These are phyloP conservation scores for Paecilomyces variotii DNA, from an alignment of 2,329 filamentous ascomycete species.

Conservation along the genomic window DNA sequence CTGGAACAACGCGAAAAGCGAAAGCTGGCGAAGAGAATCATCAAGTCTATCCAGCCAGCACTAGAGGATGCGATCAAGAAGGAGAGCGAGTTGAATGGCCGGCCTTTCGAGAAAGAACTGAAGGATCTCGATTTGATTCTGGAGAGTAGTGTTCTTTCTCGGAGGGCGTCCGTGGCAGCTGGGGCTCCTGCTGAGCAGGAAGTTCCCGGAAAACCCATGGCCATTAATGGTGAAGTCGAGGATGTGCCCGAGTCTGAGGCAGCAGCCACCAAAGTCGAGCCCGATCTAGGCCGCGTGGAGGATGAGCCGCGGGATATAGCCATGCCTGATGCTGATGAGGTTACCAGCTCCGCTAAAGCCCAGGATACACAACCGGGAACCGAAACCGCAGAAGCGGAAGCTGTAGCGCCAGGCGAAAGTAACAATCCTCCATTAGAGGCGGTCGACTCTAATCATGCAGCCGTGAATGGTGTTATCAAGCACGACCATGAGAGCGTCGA, in stretches of 20 bases:
- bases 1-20: slow-evolving; percentile 71
- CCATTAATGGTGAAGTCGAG: slow-evolving; percentile 21
- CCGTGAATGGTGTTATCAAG: slow-evolving; percentile 20
- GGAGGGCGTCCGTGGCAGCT: slow-evolving; percentile 42
- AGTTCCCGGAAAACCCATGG: slow-evolving; percentile 39
- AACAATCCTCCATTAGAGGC: slow-evolving; percentile 21
- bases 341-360: background rate
- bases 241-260: slow-evolving; percentile 7
- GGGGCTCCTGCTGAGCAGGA: slow-evolving; percentile 33
- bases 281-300: slow-evolving; percentile 9
- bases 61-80: slow-evolving; percentile 68
- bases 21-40: slow-evolving; percentile 79
- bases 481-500: slow-evolving; percentile 16
- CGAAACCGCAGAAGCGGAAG: slow-evolving; percentile 5
- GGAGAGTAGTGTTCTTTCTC: slow-evolving; percentile 54
- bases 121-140: slow-evolving; percentile 67
- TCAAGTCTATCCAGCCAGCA: slow-evolving; percentile 71
- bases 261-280: slow-evolving; percentile 12
- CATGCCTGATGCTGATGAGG: slow-evolving; percentile 9
- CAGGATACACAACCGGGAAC: slow-evolving; percentile 4
- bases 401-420: slow-evolving; percentile 9
- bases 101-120: slow-evolving; percentile 60
- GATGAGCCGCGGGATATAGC: slow-evolving; percentile 7
- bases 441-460: slow-evolving; percentile 17
- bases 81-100: slow-evolving; percentile 71